Base-by-base conservation (phyloP, 2,329 filamentous ascomycete species). In the Trichophyton rubrum region DNA sequence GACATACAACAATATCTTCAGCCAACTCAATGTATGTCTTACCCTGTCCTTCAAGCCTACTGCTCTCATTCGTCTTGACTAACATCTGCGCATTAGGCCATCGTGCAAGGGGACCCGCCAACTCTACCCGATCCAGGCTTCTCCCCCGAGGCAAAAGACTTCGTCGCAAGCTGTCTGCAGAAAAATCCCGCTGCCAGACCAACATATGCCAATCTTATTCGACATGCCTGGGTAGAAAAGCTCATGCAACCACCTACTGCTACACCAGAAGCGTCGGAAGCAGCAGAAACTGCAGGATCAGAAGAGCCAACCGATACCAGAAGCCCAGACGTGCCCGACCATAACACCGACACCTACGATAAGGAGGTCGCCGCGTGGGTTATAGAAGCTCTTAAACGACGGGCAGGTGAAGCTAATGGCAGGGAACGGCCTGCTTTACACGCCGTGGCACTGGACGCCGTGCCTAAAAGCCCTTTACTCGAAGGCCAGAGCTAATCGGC, bases 1-100 rank as follows among this genome's bases (percentile, higher is more conserved):
- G 73, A 93, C 95, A 1, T 97, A 95, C 66, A 93, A 92, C 72
- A 97, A 96, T 70, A 99, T 99, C 66, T 97, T 99, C 79, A 95
- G 90, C 69, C 93, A 99, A 72, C 79, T 99, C 38, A 95, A 88
- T 68, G 93, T 97, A 81, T 85, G 91, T 85, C 24, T 49, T 13
- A 58, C 38, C 40, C 33, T 11, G 58, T 20, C 40, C 24, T 45
- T 7, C 13, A 38, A 38, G 11, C 33, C 3, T 13, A 60, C 30
- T 53, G 53, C 41, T 30, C 27, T 38, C 20, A 40, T 56, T 53
- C 40, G 49, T 62, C 22, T 62, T 22, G 55, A 66, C 69, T 61
- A 62, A 58, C 58, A 33, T 22, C 61, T 41, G 49, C 24, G 66
- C 11, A 13, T 13, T 38, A 99, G 93, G 93, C 93, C 60, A 99